Base-by-base conservation (phyloP, 768 basidiomycete genomes). In the Mrakia blollopis region DNA sequence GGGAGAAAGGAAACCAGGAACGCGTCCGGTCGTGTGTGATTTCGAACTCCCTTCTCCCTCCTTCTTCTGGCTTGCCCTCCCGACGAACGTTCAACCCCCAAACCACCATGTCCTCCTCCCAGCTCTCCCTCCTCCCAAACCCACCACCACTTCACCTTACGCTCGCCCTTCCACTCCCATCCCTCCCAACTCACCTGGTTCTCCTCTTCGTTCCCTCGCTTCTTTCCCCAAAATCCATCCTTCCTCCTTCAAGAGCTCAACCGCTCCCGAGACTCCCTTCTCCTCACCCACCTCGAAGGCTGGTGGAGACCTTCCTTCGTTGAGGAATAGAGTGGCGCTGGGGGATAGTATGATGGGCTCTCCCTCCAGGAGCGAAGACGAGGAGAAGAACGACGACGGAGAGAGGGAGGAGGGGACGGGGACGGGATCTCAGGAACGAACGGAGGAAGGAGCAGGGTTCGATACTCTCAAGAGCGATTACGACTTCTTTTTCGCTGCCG, bases 401-500 rank as follows among this genome's bases (percentile, higher is more conserved):
- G 32, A 16, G 28, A 13, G 28, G 25, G n/a, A n/a, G n/a, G n/a
- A n/a, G 25, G 62, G 32, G 3, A 23, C 21, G 2, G 23, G 10
- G 23, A 23, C n/a, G n/a, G 50, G 50, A n/a, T 9, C 21, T n/a
- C 32, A 37, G 37, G 21, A 13, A 37, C n/a, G n/a, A 37, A 8
- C 35, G 25, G 63, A 37, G 30, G 37, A 67, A 11, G 23, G 63
- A 14, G 44, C 11, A 30, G 37, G 63, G 35, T 39, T 67, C 32
- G 37, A 67, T 35, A 67, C 68, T 5, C 41, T 70, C 68, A 52
- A 52, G 41, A 47, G 44, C 9, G 47, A 70, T n/a, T 25, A 28
- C 7, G 68, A 70, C 9, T 70, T 30, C 11, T 70, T 44, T n/a
- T 70, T 70, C n/a, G n/a, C n/a, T n/a, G n/a, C n/a, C n/a, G n/a